Evolutionary conservation across 495 filamentous ascomycete genomes (phyloP).

Genomic region (Penicillium samsonianum): DNA sequence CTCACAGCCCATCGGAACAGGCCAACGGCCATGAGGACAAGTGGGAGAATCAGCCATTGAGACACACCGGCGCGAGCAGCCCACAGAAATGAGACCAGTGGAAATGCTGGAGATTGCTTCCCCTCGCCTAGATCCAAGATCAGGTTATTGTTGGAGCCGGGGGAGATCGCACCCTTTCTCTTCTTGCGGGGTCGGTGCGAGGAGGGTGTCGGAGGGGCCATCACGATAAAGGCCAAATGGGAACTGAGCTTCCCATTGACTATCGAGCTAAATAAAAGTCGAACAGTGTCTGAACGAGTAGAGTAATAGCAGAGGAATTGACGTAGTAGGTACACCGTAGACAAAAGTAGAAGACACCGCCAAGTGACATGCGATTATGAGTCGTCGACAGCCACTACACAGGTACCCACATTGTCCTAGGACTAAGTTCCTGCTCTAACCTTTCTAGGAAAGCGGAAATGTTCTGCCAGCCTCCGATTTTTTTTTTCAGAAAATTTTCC

Average conservation of each 20-base stretch:
- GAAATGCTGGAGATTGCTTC: conserved; percentile 64
- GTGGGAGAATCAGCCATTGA: conserved; percentile 88
- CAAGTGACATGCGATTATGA: conserved; percentile 18
- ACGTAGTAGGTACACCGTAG: background rate
- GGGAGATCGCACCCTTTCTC: conserved; percentile 50
- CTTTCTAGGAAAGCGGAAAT: conserved; percentile 27
- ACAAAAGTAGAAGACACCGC: conserved; percentile 1
- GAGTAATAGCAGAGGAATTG: background rate
- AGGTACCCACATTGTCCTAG: conserved; percentile 23
- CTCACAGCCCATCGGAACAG: conserved; percentile 91
- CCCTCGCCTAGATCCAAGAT: conserved; percentile 44
- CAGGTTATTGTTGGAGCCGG: conserved; percentile 54
- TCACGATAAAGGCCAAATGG: conserved; percentile 18
- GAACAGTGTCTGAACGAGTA: background rate
- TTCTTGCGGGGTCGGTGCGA: conserved; percentile 63
- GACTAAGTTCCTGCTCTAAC: conserved; percentile 24
- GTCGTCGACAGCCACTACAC: conserved; percentile 5
- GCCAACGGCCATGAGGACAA: conserved; percentile 86
- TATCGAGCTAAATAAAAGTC: background rate
- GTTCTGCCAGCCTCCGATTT: conserved; percentile 38
- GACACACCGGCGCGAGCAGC: conserved; percentile 79
- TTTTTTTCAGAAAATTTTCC: conserved; percentile 39
- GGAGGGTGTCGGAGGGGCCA: conserved; percentile 39
- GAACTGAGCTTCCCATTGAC: conserved; percentile 34
- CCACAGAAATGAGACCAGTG: conserved; percentile 89